Evolutionary conservation across 331 rosid genomes (phyloP).

Genomic region (Acacia pycnantha): DNA sequence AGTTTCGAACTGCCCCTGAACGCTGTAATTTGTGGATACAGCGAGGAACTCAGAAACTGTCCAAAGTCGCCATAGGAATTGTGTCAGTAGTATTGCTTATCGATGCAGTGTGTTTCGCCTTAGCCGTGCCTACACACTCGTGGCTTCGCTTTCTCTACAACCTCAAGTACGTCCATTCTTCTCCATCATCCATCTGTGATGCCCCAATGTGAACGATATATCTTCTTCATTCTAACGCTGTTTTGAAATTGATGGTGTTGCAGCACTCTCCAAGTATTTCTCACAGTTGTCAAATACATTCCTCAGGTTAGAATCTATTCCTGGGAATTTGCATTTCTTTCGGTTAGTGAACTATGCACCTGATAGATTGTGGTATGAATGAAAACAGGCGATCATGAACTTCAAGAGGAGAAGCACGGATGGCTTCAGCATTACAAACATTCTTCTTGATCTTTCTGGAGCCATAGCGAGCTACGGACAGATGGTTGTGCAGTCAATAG

Average conservation of each 20-base stretch:
- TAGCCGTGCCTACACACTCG: slow-evolving; percentile 69
- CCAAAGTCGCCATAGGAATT: slow-evolving; percentile 57
- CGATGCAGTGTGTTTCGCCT: slow-evolving; percentile 75
- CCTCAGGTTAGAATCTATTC: slow-evolving; percentile 68
- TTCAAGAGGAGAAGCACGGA: slow-evolving; percentile 46
- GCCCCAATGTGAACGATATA: not conserved
- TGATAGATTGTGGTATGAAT: not conserved
- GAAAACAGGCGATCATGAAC: not conserved
- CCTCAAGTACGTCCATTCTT: slow-evolving; percentile 60
- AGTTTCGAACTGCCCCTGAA: slow-evolving; percentile 2
- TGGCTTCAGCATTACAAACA: slow-evolving; percentile 80
- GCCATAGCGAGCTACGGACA: slow-evolving; percentile 66
- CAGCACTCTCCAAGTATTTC: slow-evolving; percentile 87
- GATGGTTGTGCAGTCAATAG: slow-evolving; percentile 84
- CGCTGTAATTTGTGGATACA: slow-evolving; percentile 23
- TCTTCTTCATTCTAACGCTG: slow-evolving; percentile 25
- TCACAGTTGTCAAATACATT: slow-evolving; percentile 74
- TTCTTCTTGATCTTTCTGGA: slow-evolving; percentile 73
- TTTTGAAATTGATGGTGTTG: slow-evolving; percentile 27
- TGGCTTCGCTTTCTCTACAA: slow-evolving; percentile 85
- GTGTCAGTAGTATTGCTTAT: slow-evolving; percentile 56
- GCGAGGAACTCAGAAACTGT: slow-evolving; percentile 80
- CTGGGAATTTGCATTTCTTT: not conserved
- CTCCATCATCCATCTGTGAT: not conserved
- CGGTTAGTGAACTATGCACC: not conserved